phyloP scores from a whole-genome alignment of 2,329 filamentous ascomycete species.

The Xylaria sp. region DNA sequence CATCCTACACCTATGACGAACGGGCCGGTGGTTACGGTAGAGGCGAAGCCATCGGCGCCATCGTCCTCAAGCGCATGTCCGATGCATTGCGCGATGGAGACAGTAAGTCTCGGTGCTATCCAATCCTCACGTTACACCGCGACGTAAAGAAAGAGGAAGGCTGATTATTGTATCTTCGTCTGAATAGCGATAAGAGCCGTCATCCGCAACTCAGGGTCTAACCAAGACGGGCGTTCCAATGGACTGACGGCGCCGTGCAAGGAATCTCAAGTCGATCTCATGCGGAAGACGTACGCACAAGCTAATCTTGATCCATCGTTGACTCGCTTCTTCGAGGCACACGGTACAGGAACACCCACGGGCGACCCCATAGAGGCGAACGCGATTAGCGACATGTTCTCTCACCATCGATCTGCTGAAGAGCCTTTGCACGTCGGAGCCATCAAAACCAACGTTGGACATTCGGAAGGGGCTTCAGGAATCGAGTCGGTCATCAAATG shows the following conservation, averaged over 20 bases:
- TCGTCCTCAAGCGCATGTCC: conserved; percentile 22
- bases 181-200: conserved; percentile 24
- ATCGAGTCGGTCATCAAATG: conserved; percentile 24
- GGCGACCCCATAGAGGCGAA: conserved; percentile 27
- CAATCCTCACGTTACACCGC: too few species aligned
- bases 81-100: conserved; percentile 26
- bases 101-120: conserved; percentile 7
- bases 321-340: conserved; percentile 29
- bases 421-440: conserved; percentile 24
- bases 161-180: neutral
- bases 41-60: conserved; percentile 20
- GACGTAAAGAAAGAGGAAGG: neutral
- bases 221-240: conserved; percentile 21
- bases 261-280: conserved; percentile 26
- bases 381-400: conserved; percentile 22
- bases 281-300: conserved; percentile 26
- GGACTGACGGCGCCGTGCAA: conserved; percentile 17
- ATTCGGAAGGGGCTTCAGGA: conserved; percentile 24
- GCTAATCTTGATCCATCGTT: conserved; percentile 16
- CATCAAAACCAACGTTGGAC: conserved; percentile 29
- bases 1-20: conserved; percentile 23
- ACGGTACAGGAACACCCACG: conserved; percentile 28
- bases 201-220: conserved; percentile 16
- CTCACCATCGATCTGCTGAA: conserved; percentile 1
- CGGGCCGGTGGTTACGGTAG: conserved; percentile 20